These are phyloP conservation scores for Chrysosporium queenslandicum DNA, from an alignment of 2,329 filamentous ascomycete genomes.

Conservation along the genomic window DNA sequence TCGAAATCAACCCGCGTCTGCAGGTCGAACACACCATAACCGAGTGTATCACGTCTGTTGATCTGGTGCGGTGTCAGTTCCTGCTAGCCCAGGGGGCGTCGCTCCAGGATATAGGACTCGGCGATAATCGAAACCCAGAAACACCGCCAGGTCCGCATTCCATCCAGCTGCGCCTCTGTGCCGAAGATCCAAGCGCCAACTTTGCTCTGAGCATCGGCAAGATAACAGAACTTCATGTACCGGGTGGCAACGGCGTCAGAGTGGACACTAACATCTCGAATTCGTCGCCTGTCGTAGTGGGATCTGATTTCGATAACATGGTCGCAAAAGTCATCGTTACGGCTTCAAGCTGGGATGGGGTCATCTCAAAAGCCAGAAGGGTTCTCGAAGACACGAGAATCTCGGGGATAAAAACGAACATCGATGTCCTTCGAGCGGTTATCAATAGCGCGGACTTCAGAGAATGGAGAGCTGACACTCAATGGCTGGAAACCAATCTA, in stretches of 20 bases:
- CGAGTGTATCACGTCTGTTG: slow-evolving; percentile 45
- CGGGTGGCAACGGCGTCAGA: slow-evolving; percentile 48
- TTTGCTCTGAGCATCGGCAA: slow-evolving; percentile 53
- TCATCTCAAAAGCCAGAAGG: slow-evolving; percentile 44
- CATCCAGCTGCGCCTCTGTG: slow-evolving; percentile 49
- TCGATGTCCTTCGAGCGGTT: slow-evolving; percentile 47
- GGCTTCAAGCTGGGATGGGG: slow-evolving; percentile 43
- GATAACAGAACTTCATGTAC: slow-evolving; percentile 45
- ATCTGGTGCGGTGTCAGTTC: slow-evolving; percentile 48
- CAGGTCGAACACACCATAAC: slow-evolving; percentile 56
- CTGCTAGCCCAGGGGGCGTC: slow-evolving; percentile 44
- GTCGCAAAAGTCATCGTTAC: slow-evolving; percentile 52
- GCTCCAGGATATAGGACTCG: slow-evolving; percentile 31
- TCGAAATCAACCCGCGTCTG: slow-evolving; percentile 52
- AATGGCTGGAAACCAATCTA: slow-evolving; percentile 48
- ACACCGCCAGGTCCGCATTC: slow-evolving; percentile 36
- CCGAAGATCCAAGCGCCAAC: slow-evolving; percentile 45
- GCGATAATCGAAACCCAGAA: slow-evolving; percentile 22
- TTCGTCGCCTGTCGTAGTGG: slow-evolving; percentile 37
- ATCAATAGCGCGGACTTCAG: slow-evolving; percentile 44
- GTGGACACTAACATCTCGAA: slow-evolving; percentile 48
- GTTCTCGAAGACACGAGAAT: slow-evolving; percentile 48
- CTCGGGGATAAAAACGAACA: slow-evolving; percentile 50
- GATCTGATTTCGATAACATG: slow-evolving; percentile 50
- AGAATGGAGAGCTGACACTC: slow-evolving; percentile 42